Base-by-base conservation (phyloP, 768 basidiomycete species). In the Lactifluus piperatus region DNA sequence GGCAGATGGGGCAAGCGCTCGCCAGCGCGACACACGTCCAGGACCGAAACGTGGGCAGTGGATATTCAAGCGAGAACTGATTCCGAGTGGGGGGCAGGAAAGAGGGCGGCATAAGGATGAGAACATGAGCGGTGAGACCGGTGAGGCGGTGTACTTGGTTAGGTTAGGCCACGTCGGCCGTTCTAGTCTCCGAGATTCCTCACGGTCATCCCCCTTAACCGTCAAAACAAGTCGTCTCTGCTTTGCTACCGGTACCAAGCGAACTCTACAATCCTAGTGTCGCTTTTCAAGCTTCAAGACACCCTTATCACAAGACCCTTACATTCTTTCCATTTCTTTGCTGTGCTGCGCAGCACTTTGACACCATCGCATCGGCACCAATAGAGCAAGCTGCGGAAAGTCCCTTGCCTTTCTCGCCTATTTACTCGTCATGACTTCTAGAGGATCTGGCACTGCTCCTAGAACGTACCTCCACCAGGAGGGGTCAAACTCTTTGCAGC, bases 281-380 rank as follows among this genome's bases (percentile, higher is more conserved):
- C 49, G n/a, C n/a, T n/a, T n/a, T n/a, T n/a, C n/a, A n/a, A n/a
- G n/a, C 32, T 50, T 36, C 30, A 13, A n/a, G 41, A 32, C 41
- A 41, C 5, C 41, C 41, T 1, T 20, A 10, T 36, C 13, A 4
- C 34, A 13, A 13, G 34, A 36, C 37, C 7, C 11, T 14, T 39
- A 4, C 7, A 39, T 18, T 39, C 14, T 18, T 18, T 39, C 10
- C 34, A 11, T 13, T 11, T 11, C 34, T 11, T 34, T 13, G 34
- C 36, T 51, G n/a, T 58, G 22, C 57, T 43, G 53, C 46, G 47
- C 53, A 49, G 53, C 58, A 44, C 16, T 39, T 34, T 48, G 45
- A 48, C 51, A 59, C 13, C 22, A 29, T 54, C 52, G 4, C 39
- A 32, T 47, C 22, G 16, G 16, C 22, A 37, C 29, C 45, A 2